Percentiles rank a stretch among this genome's conserved stretches.
phyloP scores from a whole-genome alignment of 305 asterid species.

The Andrographis paniculata region DNA sequence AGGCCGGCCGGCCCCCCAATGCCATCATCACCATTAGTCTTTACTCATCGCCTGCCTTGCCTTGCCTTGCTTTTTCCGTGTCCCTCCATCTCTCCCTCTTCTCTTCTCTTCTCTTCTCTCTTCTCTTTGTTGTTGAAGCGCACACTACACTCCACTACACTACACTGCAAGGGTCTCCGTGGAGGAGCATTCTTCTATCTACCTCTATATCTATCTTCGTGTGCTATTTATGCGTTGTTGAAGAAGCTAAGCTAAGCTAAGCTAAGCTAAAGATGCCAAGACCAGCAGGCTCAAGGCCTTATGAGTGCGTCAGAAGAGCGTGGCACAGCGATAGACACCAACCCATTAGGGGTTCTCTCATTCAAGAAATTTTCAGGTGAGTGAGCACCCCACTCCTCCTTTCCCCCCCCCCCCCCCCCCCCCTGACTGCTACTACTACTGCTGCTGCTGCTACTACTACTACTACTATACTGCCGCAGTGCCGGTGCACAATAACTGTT shows the following conservation, averaged over 20 bases:
- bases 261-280: slow-evolving; percentile 89
- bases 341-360: slow-evolving; percentile 84
- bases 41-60: not conserved
- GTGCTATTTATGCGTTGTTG: too few species aligned
- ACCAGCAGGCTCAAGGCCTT: slow-evolving; percentile 87
- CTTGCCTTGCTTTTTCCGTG: not conserved
- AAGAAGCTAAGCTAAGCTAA: too few species aligned
- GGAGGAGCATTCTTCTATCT: too few species aligned
- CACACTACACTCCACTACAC: too few species aligned
- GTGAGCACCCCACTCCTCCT: not conserved
- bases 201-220: too few species aligned
- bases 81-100: not conserved
- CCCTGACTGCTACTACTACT: too few species aligned
- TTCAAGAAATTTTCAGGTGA: slow-evolving; percentile 89
- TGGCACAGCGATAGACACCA: slow-evolving; percentile 92
- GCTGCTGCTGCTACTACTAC: not conserved
- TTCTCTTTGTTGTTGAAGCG: too few species aligned
- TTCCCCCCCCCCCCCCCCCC: not conserved
- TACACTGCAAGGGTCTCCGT: too few species aligned
- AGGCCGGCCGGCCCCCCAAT: too few species aligned
- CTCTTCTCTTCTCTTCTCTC: not conserved
- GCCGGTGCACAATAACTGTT: too few species aligned
- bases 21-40: too few species aligned
- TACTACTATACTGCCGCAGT: not conserved
- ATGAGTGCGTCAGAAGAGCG: slow-evolving; percentile 88